phyloP scores from a whole-genome alignment of 2,329 filamentous ascomycete genomes.

The Cladosporium colombiae region DNA sequence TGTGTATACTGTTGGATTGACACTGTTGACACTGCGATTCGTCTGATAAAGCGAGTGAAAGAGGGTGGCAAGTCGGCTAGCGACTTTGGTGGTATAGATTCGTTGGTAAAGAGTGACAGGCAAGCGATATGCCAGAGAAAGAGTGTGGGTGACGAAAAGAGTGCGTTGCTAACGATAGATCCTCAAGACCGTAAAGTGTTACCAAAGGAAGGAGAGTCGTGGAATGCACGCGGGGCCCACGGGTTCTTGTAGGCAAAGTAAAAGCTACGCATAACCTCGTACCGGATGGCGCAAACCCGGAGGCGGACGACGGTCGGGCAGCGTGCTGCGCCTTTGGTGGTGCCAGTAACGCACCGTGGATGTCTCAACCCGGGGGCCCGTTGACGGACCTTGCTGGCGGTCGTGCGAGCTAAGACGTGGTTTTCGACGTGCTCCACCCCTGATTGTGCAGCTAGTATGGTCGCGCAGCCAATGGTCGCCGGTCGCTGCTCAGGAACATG shows the following conservation, averaged over 20 bases:
- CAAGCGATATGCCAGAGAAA: slow-evolving; percentile 14
- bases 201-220: slow-evolving; percentile 13
- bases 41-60: slow-evolving; percentile 12
- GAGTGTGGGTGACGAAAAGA: slow-evolving; percentile 22
- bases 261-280: not conserved
- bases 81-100: slow-evolving; percentile 17
- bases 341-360: slow-evolving; percentile 8
- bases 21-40: slow-evolving; percentile 14
- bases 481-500: slow-evolving; percentile 7
- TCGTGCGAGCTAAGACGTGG: slow-evolving; percentile 8
- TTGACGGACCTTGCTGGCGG: slow-evolving; percentile 15
- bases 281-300: slow-evolving; percentile 9
- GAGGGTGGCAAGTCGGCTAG: slow-evolving; percentile 17
- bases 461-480: not conserved
- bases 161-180: slow-evolving; percentile 18
- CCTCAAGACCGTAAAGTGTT: slow-evolving; percentile 22
- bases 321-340: slow-evolving; percentile 10
- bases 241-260: slow-evolving; percentile 13
- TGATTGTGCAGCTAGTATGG: slow-evolving; percentile 9
- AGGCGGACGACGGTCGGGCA: slow-evolving; percentile 7
- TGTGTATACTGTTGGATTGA: slow-evolving; percentile 4
- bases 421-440: slow-evolving; percentile 17
- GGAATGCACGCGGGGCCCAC: slow-evolving; percentile 18
- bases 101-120: slow-evolving; percentile 18
- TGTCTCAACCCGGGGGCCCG: slow-evolving; percentile 18